Conservation (phyloP, 768 basidiomycete genomes). For the Dentipellis fragilis region DNA sequence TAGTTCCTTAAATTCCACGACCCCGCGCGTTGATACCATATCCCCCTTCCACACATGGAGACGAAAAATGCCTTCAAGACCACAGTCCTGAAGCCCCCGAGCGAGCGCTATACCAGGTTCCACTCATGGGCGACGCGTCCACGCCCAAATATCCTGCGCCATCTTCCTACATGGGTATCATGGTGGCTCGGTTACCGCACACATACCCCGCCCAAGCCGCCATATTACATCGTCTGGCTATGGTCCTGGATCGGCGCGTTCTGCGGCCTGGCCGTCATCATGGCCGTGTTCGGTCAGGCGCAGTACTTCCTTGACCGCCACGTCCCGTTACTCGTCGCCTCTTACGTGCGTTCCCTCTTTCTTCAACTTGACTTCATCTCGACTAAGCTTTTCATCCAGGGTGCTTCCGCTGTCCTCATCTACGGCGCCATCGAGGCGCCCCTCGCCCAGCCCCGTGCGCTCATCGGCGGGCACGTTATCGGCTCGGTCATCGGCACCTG, state of each 20-base stretch:
- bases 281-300: conserved; percentile 38
- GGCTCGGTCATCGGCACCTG: conserved; percentile 38
- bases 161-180: not conserved
- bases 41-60: no score
- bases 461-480: conserved; percentile 43
- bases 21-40: no score
- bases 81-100: not conserved
- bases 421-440: conserved; percentile 45
- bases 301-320: conserved; percentile 35
- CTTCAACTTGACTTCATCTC: no score
- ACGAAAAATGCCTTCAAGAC: no score
- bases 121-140: not conserved
- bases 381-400: conserved; percentile 24
- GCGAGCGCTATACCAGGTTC: not conserved
- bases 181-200: not conserved
- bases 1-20: no score
- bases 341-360: conserved; percentile 28
- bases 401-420: conserved; percentile 44
- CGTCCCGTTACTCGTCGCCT: conserved; percentile 38
- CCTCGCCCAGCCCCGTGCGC: conserved; percentile 40
- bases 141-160: not conserved
- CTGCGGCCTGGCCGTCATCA: conserved; percentile 37
- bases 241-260: conserved; percentile 49
- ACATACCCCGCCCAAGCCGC: conserved; percentile 20
- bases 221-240: conserved; percentile 31